Evolutionary conservation across 2,329 filamentous ascomycete genomes (phyloP), one percentile per base, ranked within the genome.

Genomic region (Xylaria sp.): DNA sequence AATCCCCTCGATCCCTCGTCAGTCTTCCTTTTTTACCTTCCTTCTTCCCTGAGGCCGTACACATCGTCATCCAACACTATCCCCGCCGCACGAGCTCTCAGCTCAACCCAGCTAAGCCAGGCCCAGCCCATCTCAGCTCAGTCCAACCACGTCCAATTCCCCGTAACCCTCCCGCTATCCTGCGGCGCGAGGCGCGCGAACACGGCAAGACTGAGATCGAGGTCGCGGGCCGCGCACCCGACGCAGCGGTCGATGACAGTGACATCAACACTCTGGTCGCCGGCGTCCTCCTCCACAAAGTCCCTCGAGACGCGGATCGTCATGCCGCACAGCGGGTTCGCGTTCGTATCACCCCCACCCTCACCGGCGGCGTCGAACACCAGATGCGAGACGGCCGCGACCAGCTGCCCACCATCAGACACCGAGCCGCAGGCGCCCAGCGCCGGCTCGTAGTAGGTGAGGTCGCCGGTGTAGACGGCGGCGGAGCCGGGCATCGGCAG

Each of bases 401-500:
- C 82, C 52, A 79, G 66, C 52, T 91, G 86, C 7, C 69, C 71
- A 7, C 77, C 74, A 1, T 67, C 71, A 48, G 81, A 84, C 1
- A 72, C 77, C 26, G 80, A 71, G 4, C 89, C 90, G 67, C 90
- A 93, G 0, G 89, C 85, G 11, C 90, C 89, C 3, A 90, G 76
- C 2, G 71, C 76, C 0, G 87, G 82, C 17, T 76, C 73, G 69
- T 89, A 92, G 73, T 86, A 92, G 1, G 87, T 91, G 46, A 90
- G 69, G 45, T 90, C 86, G 48, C 87, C 88, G 3, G 74, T 78
- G 63, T 82, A 84, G n/a, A 58, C 44, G 29, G 37, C 50, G 11
- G 18, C 51, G 39, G 56, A 57, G 52, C 51, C 51, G 11, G 63
- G 61, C 16, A 66, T 60, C n/a, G 63, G 61, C 39, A 67, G 54